Evolutionary conservation across 2,329 filamentous ascomycete species (phyloP), one percentile per base, ranked within the genome.

Genomic region (Thielaviopsis punctulata): DNA sequence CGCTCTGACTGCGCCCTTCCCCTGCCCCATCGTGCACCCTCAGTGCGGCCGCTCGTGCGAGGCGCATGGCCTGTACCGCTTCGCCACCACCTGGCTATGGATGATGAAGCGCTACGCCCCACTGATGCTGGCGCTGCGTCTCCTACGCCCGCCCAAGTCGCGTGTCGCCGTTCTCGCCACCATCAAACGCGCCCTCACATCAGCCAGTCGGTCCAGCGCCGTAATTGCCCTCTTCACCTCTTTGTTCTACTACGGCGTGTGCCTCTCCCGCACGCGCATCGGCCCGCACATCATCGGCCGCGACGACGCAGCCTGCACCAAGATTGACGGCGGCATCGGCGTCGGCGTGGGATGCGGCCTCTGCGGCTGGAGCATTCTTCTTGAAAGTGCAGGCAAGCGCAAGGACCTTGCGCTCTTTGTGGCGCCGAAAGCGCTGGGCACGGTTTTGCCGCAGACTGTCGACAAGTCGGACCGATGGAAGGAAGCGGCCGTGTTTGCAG

Each of bases 21-120:
- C 86, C 1, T 94, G 87, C 65, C 80, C 87, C 63, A 71, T 93
- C 57, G 85, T 92, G 2, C 87, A 94, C 66, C 86, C 87, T 79
- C 73, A 72, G 56, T 83, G 85, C 2, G 72, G 77, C 1, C 15
- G 21, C 39, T 86, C 71, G 52, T 88, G 86, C 65, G 86, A 93
- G 63, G 72, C 73, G 57, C 84, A 93, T 62, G 84, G 82, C 2
- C 55, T 82, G 21, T 74, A 72, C 55, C 77, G 86, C 33, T 85
- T 90, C 64, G 65, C 65, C 51, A 73, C 75, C 51, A 80, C 82
- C 2, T 90, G 85, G 72, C 72, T 71, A 54, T 87, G 85, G 72
- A 79, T 85, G 39, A 79, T 86, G 67, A 73, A 74, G 36, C 87
- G 84, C 18, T 90, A 93, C 61, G 69, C 89, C 1, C 86, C 86